Conservation (phyloP, 208 protist species). For the Acanthamoeba healyi region DNA sequence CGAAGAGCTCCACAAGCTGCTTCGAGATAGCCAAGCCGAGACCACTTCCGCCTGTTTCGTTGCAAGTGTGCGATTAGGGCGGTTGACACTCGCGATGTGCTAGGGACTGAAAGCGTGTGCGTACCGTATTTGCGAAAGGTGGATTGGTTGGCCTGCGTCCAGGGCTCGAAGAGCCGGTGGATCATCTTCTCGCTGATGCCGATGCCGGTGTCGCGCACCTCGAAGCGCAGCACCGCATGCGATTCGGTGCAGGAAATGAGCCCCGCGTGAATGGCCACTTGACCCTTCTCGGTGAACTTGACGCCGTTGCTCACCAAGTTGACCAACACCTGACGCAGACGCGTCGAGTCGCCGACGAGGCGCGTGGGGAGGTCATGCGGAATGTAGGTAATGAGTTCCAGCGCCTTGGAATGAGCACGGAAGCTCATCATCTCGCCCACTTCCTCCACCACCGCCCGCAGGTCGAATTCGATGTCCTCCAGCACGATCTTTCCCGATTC, state of each 20-base stretch:
- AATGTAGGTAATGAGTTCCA: slow-evolving; percentile 46
- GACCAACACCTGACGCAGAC: slow-evolving; percentile 76
- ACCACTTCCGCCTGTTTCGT: slow-evolving; percentile 83
- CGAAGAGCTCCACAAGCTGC: slow-evolving; percentile 80
- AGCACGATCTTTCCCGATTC: slow-evolving; percentile 47
- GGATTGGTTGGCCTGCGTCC: slow-evolving; percentile 79
- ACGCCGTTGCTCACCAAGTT: slow-evolving; percentile 85
- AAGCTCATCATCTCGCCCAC: slow-evolving; percentile 64
- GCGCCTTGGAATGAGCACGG: slow-evolving; percentile 21
- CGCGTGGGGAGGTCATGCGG: slow-evolving; percentile 71
- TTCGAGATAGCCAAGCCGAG: slow-evolving; percentile 85
- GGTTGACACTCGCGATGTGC: too few relatives aligned
- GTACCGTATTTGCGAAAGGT: slow-evolving; percentile 80
- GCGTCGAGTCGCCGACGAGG: slow-evolving; percentile 78
- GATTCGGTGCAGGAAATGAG: not conserved
- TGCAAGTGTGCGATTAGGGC: too few relatives aligned
- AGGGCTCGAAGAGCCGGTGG: slow-evolving; percentile 83
- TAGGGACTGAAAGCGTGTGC: not conserved
- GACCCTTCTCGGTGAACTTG: slow-evolving; percentile 83
- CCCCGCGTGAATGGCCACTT: slow-evolving; percentile 68
- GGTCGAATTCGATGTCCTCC: slow-evolving; percentile 69
- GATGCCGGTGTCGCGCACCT: slow-evolving; percentile 84
- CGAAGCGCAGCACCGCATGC: slow-evolving; percentile 66
- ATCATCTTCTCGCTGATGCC: slow-evolving; percentile 82
- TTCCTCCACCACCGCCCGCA: slow-evolving; percentile 49